Conservation (phyloP, 2,329 filamentous ascomycete genomes). For the Colletotrichum costaricense region DNA sequence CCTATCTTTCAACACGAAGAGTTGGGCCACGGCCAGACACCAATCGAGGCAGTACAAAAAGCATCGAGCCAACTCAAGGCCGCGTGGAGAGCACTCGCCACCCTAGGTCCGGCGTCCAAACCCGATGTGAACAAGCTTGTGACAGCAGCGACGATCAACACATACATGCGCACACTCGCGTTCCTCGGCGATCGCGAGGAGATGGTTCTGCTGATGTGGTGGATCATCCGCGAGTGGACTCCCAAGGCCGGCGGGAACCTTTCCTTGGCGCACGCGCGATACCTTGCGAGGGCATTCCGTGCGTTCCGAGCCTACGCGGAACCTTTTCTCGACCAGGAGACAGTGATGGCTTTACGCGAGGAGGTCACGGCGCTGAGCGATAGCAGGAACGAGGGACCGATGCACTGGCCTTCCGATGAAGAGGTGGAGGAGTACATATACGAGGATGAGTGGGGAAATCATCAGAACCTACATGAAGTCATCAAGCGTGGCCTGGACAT, state of each 20-base stretch:
- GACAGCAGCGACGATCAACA: conserved; percentile 56
- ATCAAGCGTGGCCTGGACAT: background rate
- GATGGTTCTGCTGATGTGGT: conserved; percentile 67
- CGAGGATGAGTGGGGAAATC: conserved; percentile 22
- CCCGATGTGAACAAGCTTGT: conserved; percentile 10
- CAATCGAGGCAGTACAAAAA: background rate
- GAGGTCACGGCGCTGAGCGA: conserved; percentile 40
- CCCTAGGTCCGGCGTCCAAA: background rate
- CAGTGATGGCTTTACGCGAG: conserved; percentile 44
- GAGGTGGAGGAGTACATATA: conserved; percentile 49
- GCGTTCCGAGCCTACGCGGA: conserved; percentile 61
- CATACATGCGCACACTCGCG: conserved; percentile 73
- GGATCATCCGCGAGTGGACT: conserved; percentile 65
- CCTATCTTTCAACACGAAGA: background rate
- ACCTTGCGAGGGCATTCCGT: conserved; percentile 52
- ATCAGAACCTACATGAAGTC: conserved; percentile 17
- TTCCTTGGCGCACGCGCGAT: conserved; percentile 39
- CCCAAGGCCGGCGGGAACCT: conserved; percentile 49
- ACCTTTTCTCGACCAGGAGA: conserved; percentile 49
- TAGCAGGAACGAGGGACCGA: background rate
- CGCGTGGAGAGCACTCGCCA: conserved; percentile 17
- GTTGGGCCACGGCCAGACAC: background rate
- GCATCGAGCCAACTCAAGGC: conserved; percentile 13
- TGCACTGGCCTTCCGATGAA: conserved; percentile 53
- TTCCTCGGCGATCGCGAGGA: conserved; percentile 68